Percentiles rank a stretch among this genome's conserved stretches.
These are phyloP conservation scores for Quercus parvula DNA, from an alignment of 306 rosid species.

Conservation along the genomic window DNA sequence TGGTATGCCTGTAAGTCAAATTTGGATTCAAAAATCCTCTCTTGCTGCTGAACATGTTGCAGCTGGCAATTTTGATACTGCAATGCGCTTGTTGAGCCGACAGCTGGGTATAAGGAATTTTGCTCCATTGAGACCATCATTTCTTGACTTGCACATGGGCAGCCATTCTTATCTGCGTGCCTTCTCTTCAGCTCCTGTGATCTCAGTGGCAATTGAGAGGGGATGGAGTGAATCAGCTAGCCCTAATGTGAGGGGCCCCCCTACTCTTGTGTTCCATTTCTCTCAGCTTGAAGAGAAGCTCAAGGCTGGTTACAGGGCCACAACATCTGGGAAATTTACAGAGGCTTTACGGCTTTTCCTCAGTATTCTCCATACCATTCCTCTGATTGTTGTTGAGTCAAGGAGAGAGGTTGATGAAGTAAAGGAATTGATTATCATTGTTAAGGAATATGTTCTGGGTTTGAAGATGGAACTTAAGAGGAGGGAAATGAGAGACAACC, in stretches of 20 bases:
- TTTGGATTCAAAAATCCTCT: constrained; percentile 86
- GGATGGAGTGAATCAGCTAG: constrained; percentile 80
- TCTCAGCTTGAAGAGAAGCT: constrained; percentile 84
- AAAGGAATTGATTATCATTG: constrained; percentile 72
- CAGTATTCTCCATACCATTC: constrained; percentile 74
- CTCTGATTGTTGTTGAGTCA: constrained; percentile 79
- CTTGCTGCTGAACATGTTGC: constrained; percentile 98
- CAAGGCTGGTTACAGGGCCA: constrained; percentile 83
- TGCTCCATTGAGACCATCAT: constrained; percentile 64
- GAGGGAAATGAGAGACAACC: constrained; percentile 64
- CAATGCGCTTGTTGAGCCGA: constrained; percentile 80
- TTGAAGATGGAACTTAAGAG: constrained; percentile 79
- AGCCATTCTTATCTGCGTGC: constrained; percentile 78
- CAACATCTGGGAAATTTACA: constrained; percentile 69
- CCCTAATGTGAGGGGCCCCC: constrained; percentile 79
- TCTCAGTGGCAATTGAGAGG: constrained; percentile 76
- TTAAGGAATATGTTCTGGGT: constrained; percentile 78
- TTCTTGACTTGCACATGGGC: constrained; percentile 72
- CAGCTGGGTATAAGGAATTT: constrained; percentile 86
- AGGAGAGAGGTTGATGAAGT: constrained; percentile 96
- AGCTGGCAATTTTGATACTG: constrained; percentile 89
- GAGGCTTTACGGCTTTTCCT: constrained; percentile 68
- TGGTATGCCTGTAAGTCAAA: constrained; percentile 90
- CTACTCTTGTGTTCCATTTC: constrained; percentile 66
- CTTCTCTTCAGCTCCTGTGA: constrained; percentile 68